These are phyloP conservation scores for Isochrysis galbana DNA, from an alignment of 78 protist species.

Conservation along the genomic window DNA sequence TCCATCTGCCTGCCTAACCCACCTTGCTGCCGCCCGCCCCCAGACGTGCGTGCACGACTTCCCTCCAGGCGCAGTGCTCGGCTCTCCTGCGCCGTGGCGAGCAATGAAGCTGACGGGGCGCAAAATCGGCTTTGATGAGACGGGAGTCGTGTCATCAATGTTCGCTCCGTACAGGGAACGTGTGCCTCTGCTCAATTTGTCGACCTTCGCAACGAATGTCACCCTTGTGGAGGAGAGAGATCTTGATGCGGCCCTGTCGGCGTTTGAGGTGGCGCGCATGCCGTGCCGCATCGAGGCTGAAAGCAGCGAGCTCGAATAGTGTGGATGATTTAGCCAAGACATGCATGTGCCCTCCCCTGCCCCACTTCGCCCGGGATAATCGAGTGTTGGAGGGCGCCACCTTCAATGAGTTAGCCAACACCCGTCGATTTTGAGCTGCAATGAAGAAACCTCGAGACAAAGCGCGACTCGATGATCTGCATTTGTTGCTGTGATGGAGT, in stretches of 20 bases:
- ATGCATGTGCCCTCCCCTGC: no score
- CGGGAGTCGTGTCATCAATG: slow-evolving; percentile 11
- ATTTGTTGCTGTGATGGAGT: no score
- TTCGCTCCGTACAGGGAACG: neutral
- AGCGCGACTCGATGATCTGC: no score
- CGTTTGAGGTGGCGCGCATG: neutral
- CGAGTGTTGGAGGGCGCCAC: no score
- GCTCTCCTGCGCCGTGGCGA: neutral
- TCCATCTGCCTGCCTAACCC: neutral
- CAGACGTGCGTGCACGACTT: neutral
- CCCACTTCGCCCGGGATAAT: no score
- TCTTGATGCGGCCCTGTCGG: neutral
- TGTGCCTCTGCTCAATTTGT: neutral
- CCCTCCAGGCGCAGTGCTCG: neutral
- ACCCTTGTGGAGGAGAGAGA: neutral
- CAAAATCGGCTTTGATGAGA: neutral
- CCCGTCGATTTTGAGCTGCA: no score
- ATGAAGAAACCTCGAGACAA: no score
- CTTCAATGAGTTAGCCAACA: no score
- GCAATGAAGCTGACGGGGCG: neutral
- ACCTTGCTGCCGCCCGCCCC: neutral
- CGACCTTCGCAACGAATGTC: slow-evolving; percentile 5
- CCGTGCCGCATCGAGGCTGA: no score
- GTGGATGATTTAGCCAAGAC: no score
- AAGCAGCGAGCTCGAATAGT: no score